phyloP scores from a whole-genome alignment of 2,329 filamentous ascomycete species.

The Penicillium sp. region DNA sequence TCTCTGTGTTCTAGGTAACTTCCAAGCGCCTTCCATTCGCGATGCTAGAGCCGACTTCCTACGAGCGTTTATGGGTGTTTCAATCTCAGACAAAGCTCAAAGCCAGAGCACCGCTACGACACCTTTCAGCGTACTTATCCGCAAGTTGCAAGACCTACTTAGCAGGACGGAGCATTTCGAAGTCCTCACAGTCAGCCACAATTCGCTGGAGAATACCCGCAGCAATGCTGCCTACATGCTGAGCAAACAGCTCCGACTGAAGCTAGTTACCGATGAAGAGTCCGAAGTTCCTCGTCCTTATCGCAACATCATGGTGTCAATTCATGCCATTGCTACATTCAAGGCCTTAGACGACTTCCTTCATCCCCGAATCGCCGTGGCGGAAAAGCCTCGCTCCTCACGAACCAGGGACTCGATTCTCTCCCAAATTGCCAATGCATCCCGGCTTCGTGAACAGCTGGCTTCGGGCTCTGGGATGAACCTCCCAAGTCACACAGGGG shows the following conservation, averaged over 20 bases:
- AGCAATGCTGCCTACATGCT: conserved; percentile 94
- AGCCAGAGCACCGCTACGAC: conserved; percentile 67
- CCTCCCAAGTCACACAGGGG: conserved; percentile 14
- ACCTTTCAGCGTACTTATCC: conserved; percentile 83
- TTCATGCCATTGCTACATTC: conserved; percentile 97
- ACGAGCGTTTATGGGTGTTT: conserved; percentile 83
- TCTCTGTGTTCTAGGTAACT: conserved; percentile 75
- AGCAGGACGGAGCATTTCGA: conserved; percentile 98
- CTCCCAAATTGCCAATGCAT: conserved; percentile 71
- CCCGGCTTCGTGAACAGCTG: conserved; percentile 56
- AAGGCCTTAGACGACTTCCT: conserved; percentile 96
- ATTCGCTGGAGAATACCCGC: conserved; percentile 82
- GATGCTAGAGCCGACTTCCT: conserved; percentile 79
- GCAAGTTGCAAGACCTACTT: conserved; percentile 91
- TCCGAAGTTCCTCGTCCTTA: conserved; percentile 86
- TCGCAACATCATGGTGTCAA: conserved; percentile 95
- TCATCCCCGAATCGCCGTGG: conserved; percentile 78
- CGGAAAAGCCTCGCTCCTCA: conserved; percentile 66
- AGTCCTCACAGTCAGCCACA: conserved; percentile 91
- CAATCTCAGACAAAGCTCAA: conserved; percentile 59
- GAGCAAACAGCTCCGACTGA: conserved; percentile 88
- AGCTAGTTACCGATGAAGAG: conserved; percentile 78
- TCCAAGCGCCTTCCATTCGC: conserved; percentile 45
- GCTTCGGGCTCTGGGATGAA: conserved; percentile 23
- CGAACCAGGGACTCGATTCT: conserved; percentile 61